Percentiles rank a stretch among this genome's conserved stretches.
phyloP scores from a whole-genome alignment of 345 rosid genomes.

The Salix purpurea region DNA sequence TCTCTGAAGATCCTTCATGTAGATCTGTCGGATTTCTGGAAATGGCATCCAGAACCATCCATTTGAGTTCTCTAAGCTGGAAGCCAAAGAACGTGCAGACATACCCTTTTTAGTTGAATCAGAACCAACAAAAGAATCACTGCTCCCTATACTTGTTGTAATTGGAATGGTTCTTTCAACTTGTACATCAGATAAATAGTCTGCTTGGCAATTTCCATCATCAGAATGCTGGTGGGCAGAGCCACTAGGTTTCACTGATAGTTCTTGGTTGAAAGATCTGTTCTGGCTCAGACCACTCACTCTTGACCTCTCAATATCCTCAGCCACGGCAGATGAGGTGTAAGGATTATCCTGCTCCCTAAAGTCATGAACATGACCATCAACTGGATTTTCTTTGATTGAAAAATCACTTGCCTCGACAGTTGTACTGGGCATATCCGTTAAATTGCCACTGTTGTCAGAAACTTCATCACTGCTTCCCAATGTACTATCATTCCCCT shows the following conservation, averaged over 20 bases:
- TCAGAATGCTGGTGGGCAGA: slow-evolving; percentile 12
- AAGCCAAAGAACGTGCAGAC: slow-evolving; percentile 31
- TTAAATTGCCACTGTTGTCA: slow-evolving; percentile 21
- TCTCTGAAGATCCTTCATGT: slow-evolving; percentile 52
- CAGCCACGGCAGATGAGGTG: slow-evolving; percentile 20
- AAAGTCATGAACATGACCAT: slow-evolving; percentile 28
- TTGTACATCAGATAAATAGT: slow-evolving; percentile 17
- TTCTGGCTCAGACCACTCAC: slow-evolving; percentile 12
- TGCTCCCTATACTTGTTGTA: slow-evolving; percentile 14
- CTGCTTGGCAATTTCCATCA: slow-evolving; percentile 18
- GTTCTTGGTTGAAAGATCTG: slow-evolving; percentile 8
- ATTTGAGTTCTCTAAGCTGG: slow-evolving; percentile 38
- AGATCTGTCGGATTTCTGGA: slow-evolving; percentile 53
- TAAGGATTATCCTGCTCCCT: slow-evolving; percentile 17
- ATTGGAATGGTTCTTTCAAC: slow-evolving; percentile 39
- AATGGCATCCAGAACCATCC: slow-evolving; percentile 92
- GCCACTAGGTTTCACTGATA: not conserved
- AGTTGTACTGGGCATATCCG: slow-evolving; percentile 5
- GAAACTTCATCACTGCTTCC: slow-evolving; percentile 24
- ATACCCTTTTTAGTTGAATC: slow-evolving; percentile 26
- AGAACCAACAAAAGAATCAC: slow-evolving; percentile 21
- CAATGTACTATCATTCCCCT: slow-evolving; percentile 9
- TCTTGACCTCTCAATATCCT: slow-evolving; percentile 25
- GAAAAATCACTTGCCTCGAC: slow-evolving; percentile 26
- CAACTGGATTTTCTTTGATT: slow-evolving; percentile 39